Conservation (phyloP, 2,329 filamentous ascomycete genomes). For the Trichoderma hamatum region DNA sequence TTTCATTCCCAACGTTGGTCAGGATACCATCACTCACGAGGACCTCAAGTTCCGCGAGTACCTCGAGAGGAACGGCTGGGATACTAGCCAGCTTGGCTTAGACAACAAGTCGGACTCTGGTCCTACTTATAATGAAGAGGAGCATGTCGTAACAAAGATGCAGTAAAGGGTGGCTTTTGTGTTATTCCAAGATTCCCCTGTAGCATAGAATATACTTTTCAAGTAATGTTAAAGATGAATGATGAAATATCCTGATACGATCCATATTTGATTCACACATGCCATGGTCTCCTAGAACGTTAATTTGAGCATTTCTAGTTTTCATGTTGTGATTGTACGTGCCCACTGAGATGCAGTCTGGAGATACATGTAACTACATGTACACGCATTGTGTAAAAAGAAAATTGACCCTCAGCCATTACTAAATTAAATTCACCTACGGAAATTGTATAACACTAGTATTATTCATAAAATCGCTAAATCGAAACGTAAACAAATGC, state of each 20-base stretch:
- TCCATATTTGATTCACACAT: neutral
- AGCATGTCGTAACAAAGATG: slow-evolving; percentile 22
- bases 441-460: neutral
- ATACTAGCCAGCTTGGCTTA: slow-evolving; percentile 61
- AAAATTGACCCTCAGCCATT: neutral
- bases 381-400: neutral
- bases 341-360: neutral
- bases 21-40: slow-evolving; percentile 82
- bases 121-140: slow-evolving; percentile 19
- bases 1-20: slow-evolving; percentile 74
- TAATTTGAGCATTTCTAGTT: too few relatives aligned
- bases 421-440: neutral
- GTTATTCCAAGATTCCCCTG: neutral
- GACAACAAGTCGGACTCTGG: slow-evolving; percentile 33
- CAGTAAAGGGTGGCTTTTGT: neutral
- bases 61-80: slow-evolving; percentile 74
- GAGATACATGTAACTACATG: neutral
- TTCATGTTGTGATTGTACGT: too few relatives aligned
- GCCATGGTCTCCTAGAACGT: neutral
- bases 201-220: neutral
- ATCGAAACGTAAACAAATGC: neutral
- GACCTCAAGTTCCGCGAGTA: slow-evolving; percentile 76
- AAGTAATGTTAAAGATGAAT: neutral
- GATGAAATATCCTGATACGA: neutral
- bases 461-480: neutral